Conservation (phyloP, 2,329 filamentous ascomycete genomes). For the Tolypocladium pustulatum region DNA sequence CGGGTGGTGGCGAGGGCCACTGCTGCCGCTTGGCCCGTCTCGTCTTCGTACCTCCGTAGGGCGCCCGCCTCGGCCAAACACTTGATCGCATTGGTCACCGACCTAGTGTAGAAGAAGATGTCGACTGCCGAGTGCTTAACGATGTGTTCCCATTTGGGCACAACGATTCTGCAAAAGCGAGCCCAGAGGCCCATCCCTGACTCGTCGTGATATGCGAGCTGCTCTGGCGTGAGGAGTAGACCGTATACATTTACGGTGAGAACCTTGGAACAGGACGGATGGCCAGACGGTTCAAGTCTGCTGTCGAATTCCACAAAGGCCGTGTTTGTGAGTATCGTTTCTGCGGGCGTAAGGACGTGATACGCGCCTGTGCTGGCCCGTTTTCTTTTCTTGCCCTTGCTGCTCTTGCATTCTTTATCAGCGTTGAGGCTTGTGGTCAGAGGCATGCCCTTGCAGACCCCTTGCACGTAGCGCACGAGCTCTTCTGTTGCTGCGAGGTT, state of each 20-base stretch:
- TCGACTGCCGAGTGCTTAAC: background rate
- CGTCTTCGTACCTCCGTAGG: background rate
- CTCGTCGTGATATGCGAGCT: constrained; percentile 9
- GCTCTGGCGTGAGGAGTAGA: constrained; percentile 13
- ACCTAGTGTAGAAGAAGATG: background rate
- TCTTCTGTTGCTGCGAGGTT: constrained; percentile 12
- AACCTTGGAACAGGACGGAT: constrained; percentile 13
- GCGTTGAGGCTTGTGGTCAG: constrained; percentile 2
- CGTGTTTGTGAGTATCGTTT: constrained; percentile 18
- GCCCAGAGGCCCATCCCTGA: constrained; percentile 13
- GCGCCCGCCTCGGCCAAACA: background rate
- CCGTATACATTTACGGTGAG: constrained; percentile 7
- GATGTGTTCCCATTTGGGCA: background rate
- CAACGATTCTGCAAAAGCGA: constrained; percentile 12
- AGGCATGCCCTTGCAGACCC: constrained; percentile 7
- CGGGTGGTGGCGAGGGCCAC: background rate
- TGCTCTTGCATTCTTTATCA: background rate
- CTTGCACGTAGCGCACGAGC: constrained; percentile 13
- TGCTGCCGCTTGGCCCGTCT: constrained; percentile 1
- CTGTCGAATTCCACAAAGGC: background rate
- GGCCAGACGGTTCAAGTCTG: constrained; percentile 5
- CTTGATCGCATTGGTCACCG: background rate
- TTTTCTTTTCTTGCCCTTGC: background rate
- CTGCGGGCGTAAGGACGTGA: constrained; percentile 13
- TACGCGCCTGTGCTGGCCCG: background rate